A percentile compares a stretch with the other conserved stretches of the same genome.
These are phyloP conservation scores for Xerocomus nothofagi DNA, from an alignment of 1,284 basidiomycete species.

Conservation along the genomic window DNA sequence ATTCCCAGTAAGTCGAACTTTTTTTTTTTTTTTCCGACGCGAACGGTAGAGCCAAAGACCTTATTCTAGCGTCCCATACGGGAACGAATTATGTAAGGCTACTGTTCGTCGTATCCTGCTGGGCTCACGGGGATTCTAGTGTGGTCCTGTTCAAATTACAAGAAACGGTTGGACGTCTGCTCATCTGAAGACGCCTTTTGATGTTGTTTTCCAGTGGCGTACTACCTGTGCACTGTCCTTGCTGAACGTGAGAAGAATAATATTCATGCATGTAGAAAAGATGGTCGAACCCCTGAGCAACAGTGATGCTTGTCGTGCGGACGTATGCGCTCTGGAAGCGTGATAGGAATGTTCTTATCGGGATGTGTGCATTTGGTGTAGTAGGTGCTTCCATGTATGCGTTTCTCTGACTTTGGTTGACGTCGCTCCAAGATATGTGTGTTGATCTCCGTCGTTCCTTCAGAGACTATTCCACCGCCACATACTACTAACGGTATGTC, in stretches of 20 bases:
- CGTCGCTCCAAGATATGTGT: conserved; percentile 9
- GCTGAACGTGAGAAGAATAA: conserved; percentile 18
- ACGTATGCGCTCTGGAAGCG: conserved; percentile 26
- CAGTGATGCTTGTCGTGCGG: conserved; percentile 25
- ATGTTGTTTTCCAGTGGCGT: conserved; percentile 13
- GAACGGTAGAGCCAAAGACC: neutral
- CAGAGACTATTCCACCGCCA: conserved; percentile 12
- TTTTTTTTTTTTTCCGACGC: too few species aligned
- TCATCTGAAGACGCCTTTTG: neutral
- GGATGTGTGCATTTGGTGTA: conserved; percentile 15
- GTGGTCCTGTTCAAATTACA: conserved; percentile 14
- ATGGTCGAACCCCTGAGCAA: neutral
- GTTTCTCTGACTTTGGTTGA: neutral
- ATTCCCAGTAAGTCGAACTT: conserved; percentile 12
- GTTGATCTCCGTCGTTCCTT: conserved; percentile 11
- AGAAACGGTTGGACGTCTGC: conserved; percentile 4
- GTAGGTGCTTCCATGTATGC: conserved; percentile 6
- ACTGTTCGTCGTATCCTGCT: neutral
- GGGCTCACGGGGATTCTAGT: conserved; percentile 11
- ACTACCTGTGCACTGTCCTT: conserved; percentile 20
- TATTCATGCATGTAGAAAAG: neutral
- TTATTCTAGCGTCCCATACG: conserved; percentile 13
- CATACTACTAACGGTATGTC: conserved; percentile 10
- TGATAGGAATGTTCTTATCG: conserved; percentile 19
- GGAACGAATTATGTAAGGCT: conserved; percentile 11